Evolutionary conservation across 2,329 filamentous ascomycete species (phyloP).

Genomic region (Penicillium sp.): DNA sequence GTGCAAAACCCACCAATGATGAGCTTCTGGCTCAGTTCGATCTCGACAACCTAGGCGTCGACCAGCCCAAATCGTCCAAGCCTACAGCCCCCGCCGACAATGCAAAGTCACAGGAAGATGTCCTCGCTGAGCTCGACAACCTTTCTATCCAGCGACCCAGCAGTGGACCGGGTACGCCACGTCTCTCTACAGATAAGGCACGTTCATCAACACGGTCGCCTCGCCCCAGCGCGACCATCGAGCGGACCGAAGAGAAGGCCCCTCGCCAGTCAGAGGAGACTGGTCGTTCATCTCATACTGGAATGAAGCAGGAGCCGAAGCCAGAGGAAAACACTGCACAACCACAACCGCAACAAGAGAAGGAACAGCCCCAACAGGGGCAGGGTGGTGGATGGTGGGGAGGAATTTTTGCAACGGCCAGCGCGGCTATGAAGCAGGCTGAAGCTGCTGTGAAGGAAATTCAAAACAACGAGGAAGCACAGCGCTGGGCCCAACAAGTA

Average conservation of each 20-base stretch:
- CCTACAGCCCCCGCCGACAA: conserved; percentile 19
- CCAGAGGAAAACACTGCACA: conserved; percentile 45
- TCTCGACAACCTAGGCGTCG: conserved; percentile 48
- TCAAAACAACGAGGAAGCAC: conserved; percentile 92
- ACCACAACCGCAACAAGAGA: conserved; percentile 29
- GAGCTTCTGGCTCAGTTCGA: conserved; percentile 54
- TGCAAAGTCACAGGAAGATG: conserved; percentile 62
- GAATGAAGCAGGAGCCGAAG: conserved; percentile 58
- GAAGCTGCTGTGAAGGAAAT: conserved; percentile 93
- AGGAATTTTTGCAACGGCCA: conserved; percentile 76
- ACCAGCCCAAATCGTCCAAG: conserved; percentile 34
- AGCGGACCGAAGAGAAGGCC: conserved; percentile 62
- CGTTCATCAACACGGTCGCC: conserved; percentile 56
- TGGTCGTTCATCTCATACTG: conserved; percentile 67
- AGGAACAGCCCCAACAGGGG: conserved; percentile 39
- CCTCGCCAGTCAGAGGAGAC: conserved; percentile 76
- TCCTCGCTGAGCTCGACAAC: conserved; percentile 83
- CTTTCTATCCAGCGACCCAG: conserved; percentile 68
- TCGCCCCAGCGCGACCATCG: conserved; percentile 53
- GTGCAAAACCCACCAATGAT: conserved; percentile 45
- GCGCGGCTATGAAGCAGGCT: conserved; percentile 75
- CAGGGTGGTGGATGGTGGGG: conserved; percentile 83
- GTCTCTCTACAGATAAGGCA: conserved; percentile 51
- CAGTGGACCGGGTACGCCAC: conserved; percentile 80
- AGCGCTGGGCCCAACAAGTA: conserved; percentile 93